These are phyloP conservation scores for Camillea tinctor DNA, from an alignment of 2,329 filamentous ascomycete genomes.

Conservation along the genomic window DNA sequence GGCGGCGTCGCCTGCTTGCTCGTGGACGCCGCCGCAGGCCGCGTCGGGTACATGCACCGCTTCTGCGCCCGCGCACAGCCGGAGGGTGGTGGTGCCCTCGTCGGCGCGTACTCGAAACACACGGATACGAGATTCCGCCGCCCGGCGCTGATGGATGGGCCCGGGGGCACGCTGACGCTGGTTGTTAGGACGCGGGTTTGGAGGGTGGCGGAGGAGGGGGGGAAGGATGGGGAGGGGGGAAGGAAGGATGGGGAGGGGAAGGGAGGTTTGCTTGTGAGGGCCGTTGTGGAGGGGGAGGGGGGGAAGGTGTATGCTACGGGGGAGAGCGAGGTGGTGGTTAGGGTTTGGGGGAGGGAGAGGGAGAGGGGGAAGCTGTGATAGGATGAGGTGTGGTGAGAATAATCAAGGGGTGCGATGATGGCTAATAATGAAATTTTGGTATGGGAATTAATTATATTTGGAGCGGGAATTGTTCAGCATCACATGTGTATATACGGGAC, in stretches of 20 bases:
- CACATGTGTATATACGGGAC: too few relatives aligned
- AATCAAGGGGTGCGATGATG: not conserved
- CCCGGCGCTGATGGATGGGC: not conserved
- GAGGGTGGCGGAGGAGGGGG: not conserved
- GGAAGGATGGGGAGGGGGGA: not conserved
- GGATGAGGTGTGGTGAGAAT: not conserved
- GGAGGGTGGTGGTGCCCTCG: not conserved
- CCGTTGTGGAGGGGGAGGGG: not conserved
- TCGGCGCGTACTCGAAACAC: slow-evolving; percentile 1
- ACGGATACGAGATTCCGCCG: slow-evolving; percentile 4
- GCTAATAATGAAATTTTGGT: not conserved
- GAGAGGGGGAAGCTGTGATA: not conserved
- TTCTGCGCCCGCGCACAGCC: not conserved
- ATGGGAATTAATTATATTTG: not conserved
- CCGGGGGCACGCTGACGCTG: slow-evolving; percentile 1
- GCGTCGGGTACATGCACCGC: slow-evolving; percentile 6
- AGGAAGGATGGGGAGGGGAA: not conserved
- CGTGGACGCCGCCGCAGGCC: not conserved
- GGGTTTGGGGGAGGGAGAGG: not conserved
- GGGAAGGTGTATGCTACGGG: slow-evolving; percentile 2
- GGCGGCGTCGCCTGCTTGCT: slow-evolving; percentile 3
- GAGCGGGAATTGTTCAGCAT: too few relatives aligned
- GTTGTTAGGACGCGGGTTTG: slow-evolving; percentile 3
- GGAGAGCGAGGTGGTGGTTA: slow-evolving; percentile 3
- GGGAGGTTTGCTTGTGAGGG: not conserved